Percentiles rank a stretch among this genome's conserved stretches.
phyloP scores from a whole-genome alignment of 345 rosid genomes.

The Arabidopsis thaliana region TAIR10.1 NC_003071.7:10513501-10514000 shows the following conservation, averaged over 20 bases:
- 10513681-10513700: background rate
- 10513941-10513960: slow-evolving; percentile 27
- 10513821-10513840: slow-evolving; percentile 20
- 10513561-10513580: background rate
- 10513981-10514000: slow-evolving; percentile 1
- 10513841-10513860: slow-evolving; percentile 28
- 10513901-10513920: slow-evolving; percentile 1
- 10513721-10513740: slow-evolving; percentile 10
- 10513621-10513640: background rate
- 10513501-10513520: background rate
- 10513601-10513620: background rate
- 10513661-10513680: slow-evolving; percentile 10
- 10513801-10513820: slow-evolving; percentile 18
- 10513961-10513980: slow-evolving; percentile 10
- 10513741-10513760: slow-evolving; percentile 1
- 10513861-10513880: slow-evolving; percentile 35
- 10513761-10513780: background rate
- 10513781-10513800: slow-evolving; percentile 11
- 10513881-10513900: slow-evolving; percentile 15
- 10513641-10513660: slow-evolving; percentile 15
- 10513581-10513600: slow-evolving; percentile 1
- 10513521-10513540: too few species aligned
- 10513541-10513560: background rate
- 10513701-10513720: background rate
- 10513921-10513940: slow-evolving; percentile 19